Conservation (phyloP, 306 rosid species). For the Prunus mume region DNA sequence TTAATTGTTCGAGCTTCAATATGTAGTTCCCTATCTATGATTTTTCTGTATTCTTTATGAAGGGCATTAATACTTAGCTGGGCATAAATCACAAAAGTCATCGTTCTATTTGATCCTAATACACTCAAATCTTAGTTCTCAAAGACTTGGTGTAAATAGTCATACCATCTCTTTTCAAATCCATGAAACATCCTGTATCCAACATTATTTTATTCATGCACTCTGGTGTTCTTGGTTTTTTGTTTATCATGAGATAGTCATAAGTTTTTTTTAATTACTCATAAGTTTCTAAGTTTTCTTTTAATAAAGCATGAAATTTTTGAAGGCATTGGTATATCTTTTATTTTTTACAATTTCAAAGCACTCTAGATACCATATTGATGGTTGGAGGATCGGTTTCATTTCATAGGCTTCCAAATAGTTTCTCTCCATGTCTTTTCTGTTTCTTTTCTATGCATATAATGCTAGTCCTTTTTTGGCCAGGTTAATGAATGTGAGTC, state of each 20-base stretch:
- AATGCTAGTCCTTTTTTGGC: constrained; percentile 16
- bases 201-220: background rate
- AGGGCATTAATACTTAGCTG: background rate
- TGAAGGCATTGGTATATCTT: background rate
- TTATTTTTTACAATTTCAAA: background rate
- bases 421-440: background rate
- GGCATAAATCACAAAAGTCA: background rate
- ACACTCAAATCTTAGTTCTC: background rate
- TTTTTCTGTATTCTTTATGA: background rate
- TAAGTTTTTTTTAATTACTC: background rate
- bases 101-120: background rate
- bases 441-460: constrained; percentile 3
- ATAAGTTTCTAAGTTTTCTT: background rate
- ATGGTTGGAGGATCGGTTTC: background rate
- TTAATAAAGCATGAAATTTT: background rate
- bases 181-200: background rate
- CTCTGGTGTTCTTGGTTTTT: background rate
- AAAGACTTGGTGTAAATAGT: background rate
- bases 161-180: background rate
- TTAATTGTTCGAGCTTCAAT: background rate
- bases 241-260: background rate
- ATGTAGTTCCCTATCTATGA: background rate
- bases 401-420: background rate
- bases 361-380: background rate
- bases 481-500: constrained; percentile 76